Evolutionary conservation across 2,329 filamentous ascomycete genomes (phyloP), one percentile per base, ranked within the genome.

Genomic region (Diatrype stigma): DNA sequence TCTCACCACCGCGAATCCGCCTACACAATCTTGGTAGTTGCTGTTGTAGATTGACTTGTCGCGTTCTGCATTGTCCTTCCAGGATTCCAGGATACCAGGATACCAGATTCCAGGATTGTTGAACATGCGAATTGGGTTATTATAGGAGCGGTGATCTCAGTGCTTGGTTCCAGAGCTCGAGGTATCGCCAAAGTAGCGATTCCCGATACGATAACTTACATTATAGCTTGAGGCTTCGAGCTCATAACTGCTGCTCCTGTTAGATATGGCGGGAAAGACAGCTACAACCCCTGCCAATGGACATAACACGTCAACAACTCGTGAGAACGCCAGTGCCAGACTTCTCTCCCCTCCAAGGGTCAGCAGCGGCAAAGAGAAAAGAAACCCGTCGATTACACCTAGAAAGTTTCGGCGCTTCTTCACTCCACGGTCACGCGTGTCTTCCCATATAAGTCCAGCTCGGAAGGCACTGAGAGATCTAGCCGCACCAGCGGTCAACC

Each of bases 351-450:
- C 65, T 1, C 60, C 62, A 2, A 57, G 61, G 34, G 51, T 50
- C 16, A 54, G 48, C 52, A 63, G 54, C 54, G 64, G 61, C 54
- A 80, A 78, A 57, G 75, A 78, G 60, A 70, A 69, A 55, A 71
- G 75, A 17, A 71, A 75, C 51, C 74, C 78, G 3, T 79, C 77
- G 34, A 74, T 81, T 48, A 81, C 78, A 3, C 78, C 78, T 50
- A 68, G 77, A 56, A 80, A 78, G 60, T 81, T 81, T 54, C 70
- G 61, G 32, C 70, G 71, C 23, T 81, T 81, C 70, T 81, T 81
- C 55, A 77, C 77, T 10, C 78, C 77, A 17, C 71, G 76, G 21
- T 70, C 71, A 14, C 66, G 70, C 47, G 68, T 72, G 26, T 67
- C 70, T 2, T 62, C 67, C 12, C 60, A 68, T 32, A 66, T 65